Evolutionary conservation across 805 yeast genomes (phyloP).

Genomic region (Nakazawaea ambrosiae): DNA sequence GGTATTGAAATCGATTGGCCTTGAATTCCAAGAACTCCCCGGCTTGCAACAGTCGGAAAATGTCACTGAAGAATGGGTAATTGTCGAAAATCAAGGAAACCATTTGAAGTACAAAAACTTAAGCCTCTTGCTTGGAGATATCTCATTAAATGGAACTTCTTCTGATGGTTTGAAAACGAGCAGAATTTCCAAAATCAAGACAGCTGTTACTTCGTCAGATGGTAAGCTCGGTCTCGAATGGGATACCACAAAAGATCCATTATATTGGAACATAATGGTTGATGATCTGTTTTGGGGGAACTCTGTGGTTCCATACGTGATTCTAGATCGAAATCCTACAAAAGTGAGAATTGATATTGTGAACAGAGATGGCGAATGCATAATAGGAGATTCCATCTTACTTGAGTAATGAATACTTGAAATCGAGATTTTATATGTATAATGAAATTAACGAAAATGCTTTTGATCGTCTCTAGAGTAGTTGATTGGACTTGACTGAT

Average conservation of each 20-base stretch:
- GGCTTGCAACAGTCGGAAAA: background rate
- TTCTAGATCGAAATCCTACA: background rate
- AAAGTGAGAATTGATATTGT: conserved; percentile 10
- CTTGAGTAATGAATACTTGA: background rate
- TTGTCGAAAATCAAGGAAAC: background rate
- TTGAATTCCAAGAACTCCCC: conserved; percentile 7
- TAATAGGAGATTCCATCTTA: conserved; percentile 6
- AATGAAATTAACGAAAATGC: no score
- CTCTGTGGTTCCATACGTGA: conserved; percentile 7
- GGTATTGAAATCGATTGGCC: conserved; percentile 15
- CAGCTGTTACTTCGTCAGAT: no score
- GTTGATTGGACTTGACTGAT: no score
- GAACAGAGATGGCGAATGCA: conserved; percentile 9
- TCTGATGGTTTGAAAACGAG: no score
- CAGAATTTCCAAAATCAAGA: no score
- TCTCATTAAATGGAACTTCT: no score
- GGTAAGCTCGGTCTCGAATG: background rate
- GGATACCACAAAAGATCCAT: conserved; percentile 1
- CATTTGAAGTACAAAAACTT: background rate
- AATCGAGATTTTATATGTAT: no score
- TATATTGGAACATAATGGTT: conserved; percentile 10
- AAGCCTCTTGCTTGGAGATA: conserved; percentile 7
- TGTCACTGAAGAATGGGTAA: conserved; percentile 7
- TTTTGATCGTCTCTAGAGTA: no score
- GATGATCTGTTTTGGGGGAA: conserved; percentile 7